Evolutionary conservation across 2,329 filamentous ascomycete genomes (phyloP).

Genomic region (Phoma sp.): DNA sequence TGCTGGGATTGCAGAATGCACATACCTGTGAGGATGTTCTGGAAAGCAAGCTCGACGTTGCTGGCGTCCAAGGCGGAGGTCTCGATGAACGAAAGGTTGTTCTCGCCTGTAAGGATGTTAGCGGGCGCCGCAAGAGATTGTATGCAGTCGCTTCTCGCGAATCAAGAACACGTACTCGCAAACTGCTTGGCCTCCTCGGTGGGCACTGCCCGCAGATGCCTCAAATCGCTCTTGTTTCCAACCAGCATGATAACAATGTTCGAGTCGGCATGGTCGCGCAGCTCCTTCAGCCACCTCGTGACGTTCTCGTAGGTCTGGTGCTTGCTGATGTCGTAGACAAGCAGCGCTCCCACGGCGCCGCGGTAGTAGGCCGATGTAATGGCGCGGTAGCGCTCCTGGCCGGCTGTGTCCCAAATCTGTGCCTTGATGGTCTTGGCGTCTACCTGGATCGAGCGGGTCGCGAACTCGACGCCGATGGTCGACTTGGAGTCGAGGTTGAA

Average conservation of each 20-base stretch:
- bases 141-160: slow-evolving; percentile 21
- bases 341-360: slow-evolving; percentile 93
- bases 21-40: slow-evolving; percentile 97
- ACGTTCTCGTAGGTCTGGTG: slow-evolving; percentile 99
- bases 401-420: slow-evolving; percentile 99
- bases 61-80: slow-evolving; percentile 98
- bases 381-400: slow-evolving; percentile 97
- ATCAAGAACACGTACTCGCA: slow-evolving; percentile 72
- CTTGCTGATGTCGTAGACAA: slow-evolving; percentile 99
- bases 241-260: slow-evolving; percentile 99
- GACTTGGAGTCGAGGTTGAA: slow-evolving; percentile 99
- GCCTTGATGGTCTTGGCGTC: slow-evolving; percentile 99
- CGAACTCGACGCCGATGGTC: slow-evolving; percentile 99
- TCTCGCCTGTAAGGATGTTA: slow-evolving; percentile 73
- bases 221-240: slow-evolving; percentile 99
- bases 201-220: slow-evolving; percentile 93
- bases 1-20: background rate
- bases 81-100: slow-evolving; percentile 98
- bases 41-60: slow-evolving; percentile 98
- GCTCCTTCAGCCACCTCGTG: slow-evolving; percentile 97
- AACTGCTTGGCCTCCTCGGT: slow-evolving; percentile 98
- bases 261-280: slow-evolving; percentile 95
- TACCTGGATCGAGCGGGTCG: slow-evolving; percentile 97
- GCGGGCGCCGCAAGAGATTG: background rate
- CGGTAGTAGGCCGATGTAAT: slow-evolving; percentile 99